Percentiles rank a stretch among this genome's conserved stretches.
Conservation (phyloP, 192 early-diverging fungal genomes). For the Rhizophagus sp. region DNA sequence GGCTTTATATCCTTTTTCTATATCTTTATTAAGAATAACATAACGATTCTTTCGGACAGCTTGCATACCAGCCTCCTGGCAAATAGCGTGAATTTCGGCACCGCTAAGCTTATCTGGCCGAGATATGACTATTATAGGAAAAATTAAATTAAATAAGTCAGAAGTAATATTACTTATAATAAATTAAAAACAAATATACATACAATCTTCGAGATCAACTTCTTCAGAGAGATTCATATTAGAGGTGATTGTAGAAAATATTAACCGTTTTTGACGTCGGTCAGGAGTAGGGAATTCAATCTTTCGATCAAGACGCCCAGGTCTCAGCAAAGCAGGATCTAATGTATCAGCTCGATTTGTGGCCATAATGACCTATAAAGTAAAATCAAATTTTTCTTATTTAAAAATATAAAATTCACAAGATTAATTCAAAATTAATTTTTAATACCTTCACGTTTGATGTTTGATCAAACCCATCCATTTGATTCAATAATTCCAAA, state of each 20-base stretch:
- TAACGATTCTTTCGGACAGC: slow-evolving; percentile 98
- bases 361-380: slow-evolving; percentile 91
- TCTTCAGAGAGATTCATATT: slow-evolving; percentile 99
- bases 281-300: slow-evolving; percentile 99
- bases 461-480: slow-evolving; percentile 99
- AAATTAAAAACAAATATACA: slow-evolving; percentile 32
- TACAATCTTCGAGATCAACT: slow-evolving; percentile 97
- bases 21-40: slow-evolving; percentile 90
- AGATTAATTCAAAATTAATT: neutral
- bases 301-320: slow-evolving; percentile 96
- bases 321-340: slow-evolving; percentile 95
- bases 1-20: slow-evolving; percentile 95
- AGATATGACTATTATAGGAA: slow-evolving; percentile 72
- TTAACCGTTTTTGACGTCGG: slow-evolving; percentile 94
- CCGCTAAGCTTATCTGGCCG: slow-evolving; percentile 95
- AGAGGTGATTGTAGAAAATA: slow-evolving; percentile 92
- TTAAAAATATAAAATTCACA: neutral
- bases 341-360: slow-evolving; percentile 97
- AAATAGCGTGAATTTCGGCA: slow-evolving; percentile 97
- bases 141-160: neutral
- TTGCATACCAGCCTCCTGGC: slow-evolving; percentile 98
- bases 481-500: slow-evolving; percentile 96
- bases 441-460: slow-evolving; percentile 86
- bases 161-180: neutral
- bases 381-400: neutral